Percentiles rank a stretch among this genome's conserved stretches.
These are phyloP conservation scores for Blastocystis sp. DNA, from an alignment of 352 stramenopile species.

Conservation along the genomic window DNA sequence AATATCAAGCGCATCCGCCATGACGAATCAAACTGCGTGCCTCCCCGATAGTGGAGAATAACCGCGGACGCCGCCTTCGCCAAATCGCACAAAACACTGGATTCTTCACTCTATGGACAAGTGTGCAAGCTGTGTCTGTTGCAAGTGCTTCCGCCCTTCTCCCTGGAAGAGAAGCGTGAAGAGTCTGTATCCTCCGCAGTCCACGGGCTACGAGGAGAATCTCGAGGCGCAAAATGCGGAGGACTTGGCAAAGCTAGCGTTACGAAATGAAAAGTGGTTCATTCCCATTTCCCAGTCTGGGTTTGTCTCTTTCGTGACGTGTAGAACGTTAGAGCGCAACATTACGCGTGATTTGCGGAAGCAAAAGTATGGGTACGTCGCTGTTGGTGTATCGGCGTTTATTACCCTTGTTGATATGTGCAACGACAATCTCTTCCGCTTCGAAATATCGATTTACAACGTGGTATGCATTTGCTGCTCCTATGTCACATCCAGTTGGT, in stretches of 20 bases:
- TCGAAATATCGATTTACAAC: slow-evolving; percentile 29
- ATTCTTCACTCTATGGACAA: neutral
- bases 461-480: slow-evolving; percentile 4
- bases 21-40: neutral
- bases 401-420: slow-evolving; percentile 64
- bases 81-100: neutral
- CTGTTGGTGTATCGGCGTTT: slow-evolving; percentile 19
- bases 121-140: slow-evolving; percentile 23
- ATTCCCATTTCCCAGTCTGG: slow-evolving; percentile 43
- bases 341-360: slow-evolving; percentile 51
- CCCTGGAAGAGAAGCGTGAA: slow-evolving; percentile 57
- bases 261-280: slow-evolving; percentile 64
- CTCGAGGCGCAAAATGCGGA: slow-evolving; percentile 57
- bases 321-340: slow-evolving; percentile 51
- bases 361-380: slow-evolving; percentile 44
- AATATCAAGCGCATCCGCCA: neutral
- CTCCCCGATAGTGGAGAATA: neutral
- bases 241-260: slow-evolving; percentile 40
- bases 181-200: slow-evolving; percentile 33
- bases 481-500: neutral
- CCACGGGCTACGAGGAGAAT: slow-evolving; percentile 44
- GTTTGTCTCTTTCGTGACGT: neutral
- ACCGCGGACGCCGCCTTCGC: too few relatives aligned
- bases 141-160: slow-evolving; percentile 26
- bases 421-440: slow-evolving; percentile 47